A percentile compares a stretch with the other conserved stretches of the same genome.
Conservation (phyloP, 2,329 filamentous ascomycete genomes). For the Fusarium graminum region DNA sequence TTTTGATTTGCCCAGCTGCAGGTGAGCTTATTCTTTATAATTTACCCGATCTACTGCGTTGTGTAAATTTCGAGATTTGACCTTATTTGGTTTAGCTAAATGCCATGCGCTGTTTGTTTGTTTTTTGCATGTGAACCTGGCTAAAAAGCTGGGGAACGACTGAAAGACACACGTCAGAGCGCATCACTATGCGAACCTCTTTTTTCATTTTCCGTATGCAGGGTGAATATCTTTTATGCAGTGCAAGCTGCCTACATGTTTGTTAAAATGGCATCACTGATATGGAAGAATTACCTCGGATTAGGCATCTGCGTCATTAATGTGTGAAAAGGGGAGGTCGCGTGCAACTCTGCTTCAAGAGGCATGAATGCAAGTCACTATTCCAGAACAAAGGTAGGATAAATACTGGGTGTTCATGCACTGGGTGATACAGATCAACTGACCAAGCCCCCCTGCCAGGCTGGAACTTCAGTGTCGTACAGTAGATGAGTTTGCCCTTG, state of each 20-base stretch:
- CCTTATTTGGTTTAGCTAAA: constrained; percentile 13
- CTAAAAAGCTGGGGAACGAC: constrained; percentile 9
- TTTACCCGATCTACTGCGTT: constrained; percentile 10
- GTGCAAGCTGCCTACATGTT: constrained; percentile 7
- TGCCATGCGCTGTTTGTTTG: constrained; percentile 14
- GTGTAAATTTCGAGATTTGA: constrained; percentile 16
- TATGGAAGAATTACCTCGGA: constrained; percentile 4
- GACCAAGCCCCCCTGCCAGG: constrained; percentile 30
- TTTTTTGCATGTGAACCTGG: constrained; percentile 35
- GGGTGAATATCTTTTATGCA: background rate
- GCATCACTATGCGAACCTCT: constrained; percentile 14
- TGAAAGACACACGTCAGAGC: constrained; percentile 22
- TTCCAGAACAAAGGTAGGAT: constrained; percentile 18
- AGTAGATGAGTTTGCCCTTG: background rate
- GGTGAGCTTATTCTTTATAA: background rate
- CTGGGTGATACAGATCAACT: constrained; percentile 32
- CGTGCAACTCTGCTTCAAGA: constrained; percentile 26
- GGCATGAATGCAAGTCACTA: constrained; percentile 13
- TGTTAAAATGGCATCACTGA: constrained; percentile 29
- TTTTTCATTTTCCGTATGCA: constrained; percentile 3
- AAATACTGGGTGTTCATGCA: background rate
- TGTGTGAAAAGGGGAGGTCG: constrained; percentile 25
- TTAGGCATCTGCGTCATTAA: constrained; percentile 5
- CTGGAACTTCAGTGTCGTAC: constrained; percentile 15
- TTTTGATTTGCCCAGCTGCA: background rate